Base-by-base conservation (phyloP, 768 basidiomycete genomes). In the Pleurotus cornucopiae region DNA sequence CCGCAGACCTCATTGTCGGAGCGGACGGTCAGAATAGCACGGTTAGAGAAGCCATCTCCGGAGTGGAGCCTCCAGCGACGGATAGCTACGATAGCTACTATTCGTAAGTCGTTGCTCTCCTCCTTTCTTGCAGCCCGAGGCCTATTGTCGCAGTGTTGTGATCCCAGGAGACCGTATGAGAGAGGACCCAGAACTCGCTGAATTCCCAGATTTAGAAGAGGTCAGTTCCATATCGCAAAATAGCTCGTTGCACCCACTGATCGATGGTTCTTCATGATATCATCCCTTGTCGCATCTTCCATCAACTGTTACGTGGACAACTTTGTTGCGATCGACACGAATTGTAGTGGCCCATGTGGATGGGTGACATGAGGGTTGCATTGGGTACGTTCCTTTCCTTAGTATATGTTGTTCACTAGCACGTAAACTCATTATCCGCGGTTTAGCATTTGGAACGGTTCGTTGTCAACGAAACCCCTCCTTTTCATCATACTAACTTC, bases 1-100 rank as follows among this genome's bases (percentile, higher is more conserved):
- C 54, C 1, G 78, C 76, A 16, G 77, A 82, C 59, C 66, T 81
- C 23, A 66, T 83, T 58, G 67, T 82, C 30, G 81, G 79, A 25
- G 81, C 81, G 11, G 81, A 83, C 60, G 81, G 82, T 5, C 66
- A 66, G 49, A 65, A 64, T 9, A 78, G 79, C 48, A 46, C 73
- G n/a, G 69, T 76, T 43, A 64, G 72, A 25, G 68, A 72, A 3
- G 69, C 75, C 6, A 62, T 74, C 1, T 71, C 67, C 1, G 66
- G 68, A 13, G 64, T 72, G 51, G 67, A 64, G n/a, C 60, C 69
- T 49, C 61, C 62, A 0, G 61, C 62, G 18, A 48, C 63, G 1
- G 65, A 70, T 56, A 57, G 63, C 51, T 57, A 70, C 48, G 59
- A 64, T 57, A 59, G 70, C 26, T 67, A 77, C 41, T 77, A 73